These are phyloP conservation scores for Copromyces sp. DNA, from an alignment of 495 filamentous ascomycete species.

Conservation along the genomic window DNA sequence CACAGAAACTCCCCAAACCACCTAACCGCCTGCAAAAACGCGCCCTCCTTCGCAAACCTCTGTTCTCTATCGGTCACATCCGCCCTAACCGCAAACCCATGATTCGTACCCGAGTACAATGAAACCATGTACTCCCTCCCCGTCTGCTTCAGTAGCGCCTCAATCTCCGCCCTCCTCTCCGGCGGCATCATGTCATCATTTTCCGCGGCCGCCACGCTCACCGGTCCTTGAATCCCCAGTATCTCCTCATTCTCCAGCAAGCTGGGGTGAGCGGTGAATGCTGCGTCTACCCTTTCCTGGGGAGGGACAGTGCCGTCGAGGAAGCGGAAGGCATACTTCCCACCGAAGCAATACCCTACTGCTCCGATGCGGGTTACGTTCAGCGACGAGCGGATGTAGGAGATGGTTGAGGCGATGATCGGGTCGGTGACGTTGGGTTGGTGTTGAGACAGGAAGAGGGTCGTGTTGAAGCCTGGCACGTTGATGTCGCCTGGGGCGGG, in stretches of 20 bases:
- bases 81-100: slow-evolving; percentile 60
- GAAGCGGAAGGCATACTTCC: slow-evolving; percentile 33
- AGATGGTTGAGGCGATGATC: slow-evolving; percentile 49
- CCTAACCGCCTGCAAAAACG: slow-evolving; percentile 59
- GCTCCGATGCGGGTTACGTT: slow-evolving; percentile 54
- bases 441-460: slow-evolving; percentile 46
- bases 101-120: slow-evolving; percentile 53
- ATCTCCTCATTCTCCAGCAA: slow-evolving; percentile 57
- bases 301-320: slow-evolving; percentile 5
- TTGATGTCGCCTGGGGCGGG: slow-evolving; percentile 37
- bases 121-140: slow-evolving; percentile 50
- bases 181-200: slow-evolving; percentile 52
- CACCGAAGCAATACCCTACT: slow-evolving; percentile 56
- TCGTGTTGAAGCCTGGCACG: slow-evolving; percentile 43
- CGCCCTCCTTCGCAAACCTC: slow-evolving; percentile 68
- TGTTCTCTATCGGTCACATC: slow-evolving; percentile 46
- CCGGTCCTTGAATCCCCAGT: slow-evolving; percentile 47
- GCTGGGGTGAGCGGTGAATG: slow-evolving; percentile 60
- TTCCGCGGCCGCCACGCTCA: slow-evolving; percentile 64
- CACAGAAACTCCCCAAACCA: slow-evolving; percentile 49
- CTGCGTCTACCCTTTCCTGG: slow-evolving; percentile 45
- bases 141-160: slow-evolving; percentile 23
- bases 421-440: slow-evolving; percentile 47
- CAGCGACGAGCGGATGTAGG: slow-evolving; percentile 44
- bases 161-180: slow-evolving; percentile 46